Conservation (phyloP, 2,329 filamentous ascomycete genomes). For the Penicillium sp. region DNA sequence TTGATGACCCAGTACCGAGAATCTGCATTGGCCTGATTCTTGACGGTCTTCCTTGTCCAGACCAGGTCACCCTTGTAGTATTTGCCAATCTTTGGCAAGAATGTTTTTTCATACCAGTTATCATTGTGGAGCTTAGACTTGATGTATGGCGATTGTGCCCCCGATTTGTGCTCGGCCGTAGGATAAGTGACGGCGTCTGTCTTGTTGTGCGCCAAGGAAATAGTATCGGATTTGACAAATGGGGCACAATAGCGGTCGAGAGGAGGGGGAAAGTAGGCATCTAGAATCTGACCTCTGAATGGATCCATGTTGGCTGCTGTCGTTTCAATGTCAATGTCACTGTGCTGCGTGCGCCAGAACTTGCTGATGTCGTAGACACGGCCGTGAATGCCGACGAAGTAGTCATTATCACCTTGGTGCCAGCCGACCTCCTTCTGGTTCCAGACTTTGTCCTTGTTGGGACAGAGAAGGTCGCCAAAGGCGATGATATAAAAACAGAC, state of each 20-base stretch:
- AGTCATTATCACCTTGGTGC: constrained; percentile 72
- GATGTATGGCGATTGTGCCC: constrained; percentile 55
- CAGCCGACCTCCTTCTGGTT: constrained; percentile 62
- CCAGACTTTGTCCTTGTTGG: constrained; percentile 90
- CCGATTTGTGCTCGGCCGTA: constrained; percentile 66
- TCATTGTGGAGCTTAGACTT: constrained; percentile 57
- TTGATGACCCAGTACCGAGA: constrained; percentile 77
- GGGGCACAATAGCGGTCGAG: constrained; percentile 70
- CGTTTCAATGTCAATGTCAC: constrained; percentile 64
- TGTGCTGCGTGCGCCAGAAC: constrained; percentile 83
- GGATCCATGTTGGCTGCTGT: constrained; percentile 64
- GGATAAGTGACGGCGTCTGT: constrained; percentile 61
- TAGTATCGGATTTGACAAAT: constrained; percentile 59
- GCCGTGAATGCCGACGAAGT: constrained; percentile 81
- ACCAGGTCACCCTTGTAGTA: constrained; percentile 88
- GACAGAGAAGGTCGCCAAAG: constrained; percentile 82
- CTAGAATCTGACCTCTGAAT: constrained; percentile 73
- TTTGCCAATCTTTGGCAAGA: constrained; percentile 74
- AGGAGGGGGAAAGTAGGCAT: constrained; percentile 80
- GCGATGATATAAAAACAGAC: constrained; percentile 90
- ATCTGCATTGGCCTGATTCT: constrained; percentile 61
- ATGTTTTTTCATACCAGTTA: constrained; percentile 73
- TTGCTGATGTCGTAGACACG: constrained; percentile 88
- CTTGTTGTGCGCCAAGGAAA: constrained; percentile 51
- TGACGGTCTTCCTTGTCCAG: constrained; percentile 58